Evolutionary conservation across 805 yeast genomes (phyloP), one percentile per base, ranked within the genome.

Genomic region (Starmerella etchellsii): DNA sequence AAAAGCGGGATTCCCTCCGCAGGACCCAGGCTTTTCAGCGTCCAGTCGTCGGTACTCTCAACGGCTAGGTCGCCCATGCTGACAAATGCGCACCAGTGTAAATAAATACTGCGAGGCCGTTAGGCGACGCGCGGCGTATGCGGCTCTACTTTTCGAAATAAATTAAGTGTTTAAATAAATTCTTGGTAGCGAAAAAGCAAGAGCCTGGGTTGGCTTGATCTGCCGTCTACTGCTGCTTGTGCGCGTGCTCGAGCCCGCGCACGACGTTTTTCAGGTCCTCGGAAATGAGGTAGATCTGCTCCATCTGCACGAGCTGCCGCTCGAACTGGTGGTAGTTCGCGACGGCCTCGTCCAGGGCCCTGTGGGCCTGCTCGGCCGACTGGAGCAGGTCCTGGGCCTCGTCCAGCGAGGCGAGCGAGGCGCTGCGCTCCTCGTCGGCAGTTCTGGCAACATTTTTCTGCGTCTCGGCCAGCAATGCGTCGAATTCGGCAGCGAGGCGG

Each of bases 11-110:
- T 13, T 5, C 32, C 56, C 3, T 25, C 33, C 34, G 37, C 47
- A 2, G 47, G 45, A n/a, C 56, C 56, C 3, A 46, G 24, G 7
- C 33, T 37, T 16, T 41, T 46, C 28, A 53, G 47, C 11, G 45
- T 45, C 56, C 55, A 51, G 43, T 49, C 49, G 15, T 50, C 54
- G 4, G 54, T 45, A 31, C 27, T 36, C 21, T n/a, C 31, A 15
- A 43, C 39, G 8, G 43, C 44, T 42, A 49, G 37, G n/a, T n/a
- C n/a, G 27, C 35, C 38, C 40, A 33, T 37, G 18, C 20, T 20
- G 28, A 29, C 32, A 29, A 29, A 29, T 23, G n/a, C n/a, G n/a
- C n/a, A n/a, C n/a, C n/a, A n/a, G n/a, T n/a, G n/a, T n/a, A n/a
- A n/a, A n/a, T n/a, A n/a, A n/a, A n/a, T n/a, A n/a, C n/a, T n/a